These are phyloP conservation scores for Eucalyptus cloeziana DNA, from an alignment of 345 rosid genomes.

Conservation along the genomic window DNA sequence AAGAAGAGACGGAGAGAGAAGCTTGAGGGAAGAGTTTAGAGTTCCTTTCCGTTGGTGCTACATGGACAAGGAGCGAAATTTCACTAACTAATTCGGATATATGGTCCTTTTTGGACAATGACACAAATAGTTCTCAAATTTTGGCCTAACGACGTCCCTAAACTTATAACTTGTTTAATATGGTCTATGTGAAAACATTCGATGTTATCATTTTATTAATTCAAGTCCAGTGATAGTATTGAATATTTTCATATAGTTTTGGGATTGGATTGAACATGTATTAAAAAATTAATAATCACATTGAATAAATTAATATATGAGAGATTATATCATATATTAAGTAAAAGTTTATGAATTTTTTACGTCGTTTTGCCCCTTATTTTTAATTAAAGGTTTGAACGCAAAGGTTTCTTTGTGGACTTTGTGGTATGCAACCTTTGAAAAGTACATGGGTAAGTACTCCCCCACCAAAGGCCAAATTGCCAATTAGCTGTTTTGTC, in stretches of 20 bases:
- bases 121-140: background rate
- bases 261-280: accelerated
- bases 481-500: background rate
- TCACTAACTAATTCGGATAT: background rate
- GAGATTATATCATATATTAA: too few species aligned
- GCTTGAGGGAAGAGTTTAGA: background rate
- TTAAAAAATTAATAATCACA: background rate
- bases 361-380: background rate
- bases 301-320: too few species aligned
- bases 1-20: background rate
- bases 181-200: too few species aligned
- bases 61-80: background rate
- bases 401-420: background rate
- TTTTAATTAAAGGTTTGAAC: background rate
- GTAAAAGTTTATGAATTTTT: accelerated
- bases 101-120: background rate
- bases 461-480: background rate
- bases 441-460: background rate
- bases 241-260: too few species aligned
- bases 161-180: too few species aligned
- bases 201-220: too few species aligned
- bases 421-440: background rate
- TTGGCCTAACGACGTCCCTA: background rate
- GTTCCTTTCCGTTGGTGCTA: background rate
- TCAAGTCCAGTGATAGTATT: too few species aligned